phyloP scores from a whole-genome alignment of 371 early-diverging fungal species.

The Mucor ambiguus region DNA sequence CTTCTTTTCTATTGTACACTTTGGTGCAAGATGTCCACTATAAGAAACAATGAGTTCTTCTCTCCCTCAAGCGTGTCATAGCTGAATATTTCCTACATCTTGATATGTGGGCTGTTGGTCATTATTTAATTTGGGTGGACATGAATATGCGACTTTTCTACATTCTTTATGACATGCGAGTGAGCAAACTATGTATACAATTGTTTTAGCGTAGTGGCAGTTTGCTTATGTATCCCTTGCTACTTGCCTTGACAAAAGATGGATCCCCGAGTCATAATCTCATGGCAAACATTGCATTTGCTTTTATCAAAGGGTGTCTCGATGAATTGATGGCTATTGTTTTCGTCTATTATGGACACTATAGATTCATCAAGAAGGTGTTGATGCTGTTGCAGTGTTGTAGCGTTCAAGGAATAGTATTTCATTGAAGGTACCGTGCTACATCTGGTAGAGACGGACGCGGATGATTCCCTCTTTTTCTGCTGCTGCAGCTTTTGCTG shows the following conservation, averaged over 20 bases:
- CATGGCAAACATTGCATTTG: constrained; percentile 50
- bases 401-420: constrained; percentile 9
- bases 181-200: constrained; percentile 33
- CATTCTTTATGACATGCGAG: constrained; percentile 47
- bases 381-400: background rate
- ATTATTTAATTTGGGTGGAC: constrained; percentile 45
- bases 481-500: constrained; percentile 13
- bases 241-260: constrained; percentile 44
- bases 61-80: background rate
- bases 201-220: background rate
- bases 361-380: background rate
- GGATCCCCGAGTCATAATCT: constrained; percentile 25
- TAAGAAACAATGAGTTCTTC: background rate
- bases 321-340: constrained; percentile 41
- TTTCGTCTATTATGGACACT: constrained; percentile 17
- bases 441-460: background rate
- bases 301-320: constrained; percentile 45
- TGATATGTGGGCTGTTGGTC: constrained; percentile 49
- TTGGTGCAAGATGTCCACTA: constrained; percentile 12
- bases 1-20: constrained; percentile 7
- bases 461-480: background rate
- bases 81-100: constrained; percentile 29
- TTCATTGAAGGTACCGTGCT: constrained; percentile 3
- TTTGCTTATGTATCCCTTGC: no score
- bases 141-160: constrained; percentile 42